phyloP scores from a whole-genome alignment of 2,329 filamentous ascomycete species.

The Aspergillus ochraceoroseus region DNA sequence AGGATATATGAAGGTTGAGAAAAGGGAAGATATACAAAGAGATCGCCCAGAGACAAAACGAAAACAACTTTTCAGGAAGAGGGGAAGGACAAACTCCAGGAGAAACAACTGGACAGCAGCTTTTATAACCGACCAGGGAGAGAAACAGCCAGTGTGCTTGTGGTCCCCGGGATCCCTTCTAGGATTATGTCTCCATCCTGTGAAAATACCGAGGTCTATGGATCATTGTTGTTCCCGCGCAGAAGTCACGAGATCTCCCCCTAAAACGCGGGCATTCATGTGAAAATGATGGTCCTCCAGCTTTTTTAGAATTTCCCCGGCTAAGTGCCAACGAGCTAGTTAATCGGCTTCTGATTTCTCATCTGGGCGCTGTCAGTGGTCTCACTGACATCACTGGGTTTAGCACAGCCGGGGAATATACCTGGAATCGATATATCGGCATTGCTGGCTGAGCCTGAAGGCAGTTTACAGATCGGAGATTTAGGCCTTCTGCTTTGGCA shows the following conservation, averaged over 20 bases:
- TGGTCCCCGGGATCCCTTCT: conserved; percentile 6
- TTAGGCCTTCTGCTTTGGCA: too few relatives aligned
- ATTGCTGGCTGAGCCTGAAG: too few relatives aligned
- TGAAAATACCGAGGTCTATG: conserved; percentile 33
- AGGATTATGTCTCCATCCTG: conserved; percentile 22
- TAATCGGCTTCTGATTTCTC: too few relatives aligned
- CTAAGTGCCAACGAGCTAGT: too few relatives aligned
- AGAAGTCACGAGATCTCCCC: conserved; percentile 26
- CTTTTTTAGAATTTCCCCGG: too few relatives aligned
- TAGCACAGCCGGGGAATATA: too few relatives aligned
- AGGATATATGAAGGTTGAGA: conserved; percentile 3
- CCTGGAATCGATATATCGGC: too few relatives aligned
- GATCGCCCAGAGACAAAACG: conserved; percentile 3
- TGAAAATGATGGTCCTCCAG: conserved; percentile 17
- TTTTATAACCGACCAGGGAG: conserved; percentile 18
- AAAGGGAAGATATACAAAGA: conserved; percentile 4
- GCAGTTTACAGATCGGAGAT: too few relatives aligned
- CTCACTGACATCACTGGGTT: too few relatives aligned
- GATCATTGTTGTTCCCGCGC: conserved; percentile 25
- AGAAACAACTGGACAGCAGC: conserved; percentile 5
- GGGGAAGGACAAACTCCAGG: conserved; percentile 4
- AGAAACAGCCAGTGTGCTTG: conserved; percentile 6
- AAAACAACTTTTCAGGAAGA: background rate
- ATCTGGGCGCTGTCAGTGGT: too few relatives aligned
- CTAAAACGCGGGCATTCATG: conserved; percentile 19